Evolutionary conservation across 192 early-diverging fungal species (phyloP), one percentile per base, ranked within the genome.

Genomic region (Chytriomyces confervae): DNA sequence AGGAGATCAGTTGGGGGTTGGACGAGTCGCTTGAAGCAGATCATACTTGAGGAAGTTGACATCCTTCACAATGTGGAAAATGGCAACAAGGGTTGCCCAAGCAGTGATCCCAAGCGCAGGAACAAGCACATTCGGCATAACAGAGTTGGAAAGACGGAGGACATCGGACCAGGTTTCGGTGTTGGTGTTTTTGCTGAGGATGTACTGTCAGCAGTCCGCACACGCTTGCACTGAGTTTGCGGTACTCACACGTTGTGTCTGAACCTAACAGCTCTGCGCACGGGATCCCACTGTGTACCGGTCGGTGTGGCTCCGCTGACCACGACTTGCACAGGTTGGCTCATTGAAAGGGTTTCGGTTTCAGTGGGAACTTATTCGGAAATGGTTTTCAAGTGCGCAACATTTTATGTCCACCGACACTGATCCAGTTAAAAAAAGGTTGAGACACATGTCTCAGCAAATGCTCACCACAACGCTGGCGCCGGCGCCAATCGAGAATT

Each of bases 401-500:
- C 29, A 36, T 36, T 36, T 36, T 36, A 36, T 36, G 1, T 36
- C 29, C 29, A 0, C 0, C 29, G 2, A 36, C n/a, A 36, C 29
- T 36, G 29, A 36, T 36, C 29, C 29, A 2, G 0, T 36, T 36
- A 36, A 36, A 36, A 36, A 36, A n/a, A n/a, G n/a, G 29, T 36
- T 1, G 2, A 36, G 29, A 36, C 29, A 36, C 29, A 36, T 36
- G 29, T 36, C 29, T 0, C 49, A 70, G 27, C 63, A 61, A 9
- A 50, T 77, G 13, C 76, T 69, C 6, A 45, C 51, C 0, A 69
- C 66, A 2, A 36, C 29, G 29, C 29, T 36, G 29, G 78, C 63
- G 4, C 72, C 62, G 8, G 50, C 51, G 7, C 78, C 64, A 10
- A 29, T 77, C n/a, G 76, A 77, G 67, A 80, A 80, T 57, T 80